Evolutionary conservation across 1,139 yeast species (phyloP).

Genomic region (Hemisphaericaspora subhashii): DNA sequence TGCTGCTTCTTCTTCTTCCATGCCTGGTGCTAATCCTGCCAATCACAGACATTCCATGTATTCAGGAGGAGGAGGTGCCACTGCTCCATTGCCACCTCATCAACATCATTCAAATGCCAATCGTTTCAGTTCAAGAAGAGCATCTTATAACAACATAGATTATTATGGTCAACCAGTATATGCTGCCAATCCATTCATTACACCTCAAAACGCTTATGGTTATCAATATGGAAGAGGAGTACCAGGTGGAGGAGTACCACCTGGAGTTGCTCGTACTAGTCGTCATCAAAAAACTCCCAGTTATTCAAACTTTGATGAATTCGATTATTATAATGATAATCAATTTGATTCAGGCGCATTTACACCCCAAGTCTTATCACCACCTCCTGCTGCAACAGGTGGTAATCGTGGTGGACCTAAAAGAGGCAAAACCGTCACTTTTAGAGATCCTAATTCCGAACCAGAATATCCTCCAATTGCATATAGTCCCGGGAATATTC

Average conservation of each 20-base stretch:
- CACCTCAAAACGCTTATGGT: background rate
- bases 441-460: conserved; percentile 34
- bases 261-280: conserved; percentile 1
- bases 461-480: conserved; percentile 37
- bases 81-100: no score
- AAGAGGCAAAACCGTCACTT: conserved; percentile 33
- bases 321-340: conserved; percentile 2
- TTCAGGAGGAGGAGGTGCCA: background rate
- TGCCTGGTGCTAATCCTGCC: background rate
- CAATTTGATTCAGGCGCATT: background rate
- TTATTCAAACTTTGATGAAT: background rate
- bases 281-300: conserved; percentile 3
- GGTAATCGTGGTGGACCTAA: conserved; percentile 12
- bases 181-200: background rate
- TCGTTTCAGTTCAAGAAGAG: conserved; percentile 3
- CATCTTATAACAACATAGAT: conserved; percentile 4
- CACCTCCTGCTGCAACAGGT: background rate
- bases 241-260: no score
- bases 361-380: background rate
- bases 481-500: conserved; percentile 29
- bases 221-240: background rate
- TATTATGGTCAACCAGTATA: background rate
- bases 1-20: background rate
- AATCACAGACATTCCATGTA: background rate
- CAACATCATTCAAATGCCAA: conserved; percentile 1